A percentile compares a stretch with the other conserved stretches of the same genome.
Conservation (phyloP, 768 basidiomycete species). For the Macrolepiota albuminosa region DNA sequence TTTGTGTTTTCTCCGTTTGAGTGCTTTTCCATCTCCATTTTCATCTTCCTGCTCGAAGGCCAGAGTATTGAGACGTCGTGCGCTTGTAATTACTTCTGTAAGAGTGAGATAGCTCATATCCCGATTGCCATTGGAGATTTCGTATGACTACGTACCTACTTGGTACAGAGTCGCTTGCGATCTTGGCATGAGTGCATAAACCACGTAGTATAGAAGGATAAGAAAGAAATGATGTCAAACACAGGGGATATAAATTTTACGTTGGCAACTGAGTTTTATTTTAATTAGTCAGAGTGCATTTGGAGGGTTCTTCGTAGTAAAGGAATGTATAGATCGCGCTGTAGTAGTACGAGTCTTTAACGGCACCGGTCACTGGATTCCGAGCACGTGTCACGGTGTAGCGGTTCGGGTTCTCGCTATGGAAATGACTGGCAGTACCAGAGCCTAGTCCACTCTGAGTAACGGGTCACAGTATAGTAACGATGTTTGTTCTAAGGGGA, state of each 20-base stretch:
- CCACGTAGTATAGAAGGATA: background rate
- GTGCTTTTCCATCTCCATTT: background rate
- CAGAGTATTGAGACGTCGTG: background rate
- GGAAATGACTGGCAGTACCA: no score
- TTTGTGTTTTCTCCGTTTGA: background rate
- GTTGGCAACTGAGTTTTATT: background rate
- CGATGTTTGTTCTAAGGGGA: no score
- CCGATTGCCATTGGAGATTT: background rate
- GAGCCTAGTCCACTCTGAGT: no score
- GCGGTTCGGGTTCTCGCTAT: no score
- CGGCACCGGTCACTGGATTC: background rate
- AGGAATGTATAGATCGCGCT: background rate
- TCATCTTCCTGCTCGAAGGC: background rate
- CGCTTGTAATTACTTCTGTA: background rate
- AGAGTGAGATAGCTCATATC: background rate
- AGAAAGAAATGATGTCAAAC: background rate
- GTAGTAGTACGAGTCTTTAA: background rate
- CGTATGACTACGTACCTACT: background rate
- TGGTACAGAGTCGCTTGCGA: background rate
- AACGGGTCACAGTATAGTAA: no score
- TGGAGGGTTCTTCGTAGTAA: background rate
- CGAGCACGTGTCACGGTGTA: background rate
- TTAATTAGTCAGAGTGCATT: background rate
- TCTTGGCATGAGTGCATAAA: background rate
- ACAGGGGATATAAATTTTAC: background rate